Base-by-base conservation (phyloP, 768 basidiomycete genomes). In the Leccinum rimulosum region DNA sequence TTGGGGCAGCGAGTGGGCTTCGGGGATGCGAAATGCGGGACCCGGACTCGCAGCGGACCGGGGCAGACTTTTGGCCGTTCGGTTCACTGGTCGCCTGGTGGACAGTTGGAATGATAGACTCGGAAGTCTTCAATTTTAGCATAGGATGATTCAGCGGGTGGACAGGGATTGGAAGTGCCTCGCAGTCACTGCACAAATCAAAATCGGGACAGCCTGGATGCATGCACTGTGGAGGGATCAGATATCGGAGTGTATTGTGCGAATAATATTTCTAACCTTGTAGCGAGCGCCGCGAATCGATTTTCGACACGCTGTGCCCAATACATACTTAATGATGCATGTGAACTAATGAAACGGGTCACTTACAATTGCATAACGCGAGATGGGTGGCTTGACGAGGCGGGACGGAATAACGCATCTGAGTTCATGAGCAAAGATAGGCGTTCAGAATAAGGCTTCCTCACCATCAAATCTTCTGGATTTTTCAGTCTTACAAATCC, bases 181-280 rank as follows among this genome's bases (percentile, higher is more conserved):
- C 93, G 73, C 93, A 95, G 54, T 72, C 72, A 58, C 80, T 77
- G 73, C 93, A 95, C 17, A 95, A 79, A 66, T 95, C 93, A 64
- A 85, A 93, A 70, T 94, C 89, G 0, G 82, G 79, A 73, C 93
- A 95, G 4, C 76, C 74, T 14, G 84, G 79, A 67, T 93, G 85
- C 83, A 91, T 86, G 74, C 93, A 95, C 88, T 90, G 61, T 31
- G n/a, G 35, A 14, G 43, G 43, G 35, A 53, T 68, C n/a, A 59
- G 57, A 57, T 1, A 8, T 19, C 28, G 49, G 54, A 33, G 19
- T 35, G 3, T n/a, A 1, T n/a, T 17, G 9, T 38, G 1, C 22
- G 50, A 47, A 22, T 38, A 52, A 49, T 22, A 33, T 35, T 22
- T 66, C 73, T 56, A 47, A 87, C 88, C 80, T 93, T 94, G 74